phyloP scores from a whole-genome alignment of 345 rosid genomes.

The Leavenworthia alabamica region DNA sequence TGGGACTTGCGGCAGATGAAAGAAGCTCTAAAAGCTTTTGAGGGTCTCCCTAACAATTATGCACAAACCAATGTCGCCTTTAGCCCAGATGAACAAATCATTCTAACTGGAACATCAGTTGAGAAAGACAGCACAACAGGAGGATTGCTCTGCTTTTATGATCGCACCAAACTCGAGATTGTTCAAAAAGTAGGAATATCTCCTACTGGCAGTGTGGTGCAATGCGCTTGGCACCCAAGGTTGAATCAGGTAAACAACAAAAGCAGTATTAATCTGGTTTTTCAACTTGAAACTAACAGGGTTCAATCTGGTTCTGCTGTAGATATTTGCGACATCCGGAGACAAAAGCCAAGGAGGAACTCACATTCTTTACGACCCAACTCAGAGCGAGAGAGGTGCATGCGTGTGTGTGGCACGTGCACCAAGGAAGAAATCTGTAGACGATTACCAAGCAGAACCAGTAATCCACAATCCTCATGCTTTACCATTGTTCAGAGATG shows the following conservation, averaged over 20 bases:
- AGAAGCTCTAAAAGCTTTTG: slow-evolving; percentile 64
- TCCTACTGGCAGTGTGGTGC: slow-evolving; percentile 80
- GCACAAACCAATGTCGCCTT: slow-evolving; percentile 88
- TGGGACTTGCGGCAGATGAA: slow-evolving; percentile 94
- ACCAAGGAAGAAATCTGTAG: slow-evolving; percentile 88
- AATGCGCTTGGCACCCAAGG: slow-evolving; percentile 90
- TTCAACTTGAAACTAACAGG: neutral
- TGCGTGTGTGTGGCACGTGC: slow-evolving; percentile 95
- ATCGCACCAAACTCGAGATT: slow-evolving; percentile 76
- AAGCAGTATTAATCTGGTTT: neutral
- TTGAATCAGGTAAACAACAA: slow-evolving; percentile 68
- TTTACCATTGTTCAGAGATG: slow-evolving; percentile 89
- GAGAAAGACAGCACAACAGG: slow-evolving; percentile 82
- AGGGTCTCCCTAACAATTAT: slow-evolving; percentile 83
- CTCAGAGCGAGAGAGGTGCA: slow-evolving; percentile 85
- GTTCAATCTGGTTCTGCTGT: neutral
- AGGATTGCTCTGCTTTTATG: slow-evolving; percentile 83
- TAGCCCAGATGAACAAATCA: slow-evolving; percentile 85
- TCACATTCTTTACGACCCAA: slow-evolving; percentile 79
- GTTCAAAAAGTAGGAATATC: slow-evolving; percentile 87
- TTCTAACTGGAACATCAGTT: slow-evolving; percentile 88
- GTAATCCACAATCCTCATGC: slow-evolving; percentile 98
- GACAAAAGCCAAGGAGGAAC: slow-evolving; percentile 90
- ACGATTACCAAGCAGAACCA: slow-evolving; percentile 78
- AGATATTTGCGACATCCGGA: slow-evolving; percentile 88